Evolutionary conservation across 305 asterid genomes (phyloP).

Genomic region (Galium porrigens): DNA sequence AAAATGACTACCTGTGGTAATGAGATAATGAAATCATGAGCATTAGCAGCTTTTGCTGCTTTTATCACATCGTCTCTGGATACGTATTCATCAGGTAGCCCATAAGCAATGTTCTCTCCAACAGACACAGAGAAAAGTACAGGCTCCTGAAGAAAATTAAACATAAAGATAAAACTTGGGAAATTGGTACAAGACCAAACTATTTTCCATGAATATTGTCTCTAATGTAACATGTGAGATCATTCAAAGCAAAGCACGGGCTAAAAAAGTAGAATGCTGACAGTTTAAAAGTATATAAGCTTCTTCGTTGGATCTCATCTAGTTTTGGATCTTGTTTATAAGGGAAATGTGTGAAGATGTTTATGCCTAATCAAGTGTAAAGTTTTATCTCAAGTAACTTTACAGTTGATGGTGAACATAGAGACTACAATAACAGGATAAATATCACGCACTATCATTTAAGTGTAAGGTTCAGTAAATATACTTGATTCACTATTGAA

Average conservation of each 20-base stretch:
- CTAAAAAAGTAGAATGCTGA: neutral
- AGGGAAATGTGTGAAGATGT: neutral
- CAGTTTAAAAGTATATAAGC: neutral
- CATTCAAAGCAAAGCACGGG: neutral
- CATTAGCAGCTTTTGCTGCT: slow-evolving; percentile 98
- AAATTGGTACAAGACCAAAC: neutral
- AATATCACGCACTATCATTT: neutral
- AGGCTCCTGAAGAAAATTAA: slow-evolving; percentile 50
- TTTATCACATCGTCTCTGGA: slow-evolving; percentile 72
- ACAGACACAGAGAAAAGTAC: slow-evolving; percentile 82
- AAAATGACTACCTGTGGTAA: slow-evolving; percentile 63
- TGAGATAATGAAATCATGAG: slow-evolving; percentile 78
- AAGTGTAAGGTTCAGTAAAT: slow-evolving; percentile 8
- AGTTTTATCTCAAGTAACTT: neutral
- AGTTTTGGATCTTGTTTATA: neutral
- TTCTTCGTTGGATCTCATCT: neutral
- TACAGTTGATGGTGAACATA: neutral
- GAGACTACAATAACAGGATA: neutral
- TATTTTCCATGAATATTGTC: neutral
- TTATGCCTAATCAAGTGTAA: neutral
- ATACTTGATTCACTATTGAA: slow-evolving; percentile 84
- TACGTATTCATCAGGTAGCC: slow-evolving; percentile 78
- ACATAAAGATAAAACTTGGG: slow-evolving; percentile 15
- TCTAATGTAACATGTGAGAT: neutral
- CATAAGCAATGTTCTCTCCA: slow-evolving; percentile 91